A percentile compares a stretch with the other conserved stretches of the same genome.
These are phyloP conservation scores for Chaetomium sp. DNA, from an alignment of 2,329 filamentous ascomycete species.

Conservation along the genomic window DNA sequence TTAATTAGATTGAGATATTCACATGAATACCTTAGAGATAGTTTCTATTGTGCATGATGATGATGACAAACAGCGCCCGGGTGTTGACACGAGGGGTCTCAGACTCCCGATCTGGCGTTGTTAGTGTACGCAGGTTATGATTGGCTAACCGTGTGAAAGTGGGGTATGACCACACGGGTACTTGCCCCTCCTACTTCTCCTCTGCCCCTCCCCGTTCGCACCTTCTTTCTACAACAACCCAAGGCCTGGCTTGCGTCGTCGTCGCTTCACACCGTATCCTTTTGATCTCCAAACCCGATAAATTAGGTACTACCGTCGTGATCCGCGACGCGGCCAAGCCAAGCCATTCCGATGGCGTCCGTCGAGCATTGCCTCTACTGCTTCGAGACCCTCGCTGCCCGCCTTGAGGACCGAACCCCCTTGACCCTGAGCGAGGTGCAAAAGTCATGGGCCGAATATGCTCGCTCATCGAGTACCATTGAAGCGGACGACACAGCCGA, in stretches of 20 bases:
- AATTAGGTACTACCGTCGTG: not conserved
- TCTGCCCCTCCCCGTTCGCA: not conserved
- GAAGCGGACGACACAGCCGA: constrained; percentile 18
- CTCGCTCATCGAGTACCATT: constrained; percentile 18
- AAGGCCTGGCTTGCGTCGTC: constrained; percentile 8
- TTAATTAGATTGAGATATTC: too few relatives aligned
- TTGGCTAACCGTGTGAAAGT: too few relatives aligned
- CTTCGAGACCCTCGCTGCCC: constrained; percentile 78
- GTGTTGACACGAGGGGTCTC: too few relatives aligned
- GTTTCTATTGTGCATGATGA: too few relatives aligned
- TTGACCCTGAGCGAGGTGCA: constrained; percentile 64
- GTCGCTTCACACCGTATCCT: not conserved
- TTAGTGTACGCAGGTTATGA: too few relatives aligned
- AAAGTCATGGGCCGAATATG: constrained; percentile 50
- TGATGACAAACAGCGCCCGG: too few relatives aligned
- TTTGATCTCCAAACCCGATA: not conserved
- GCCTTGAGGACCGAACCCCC: constrained; percentile 63
- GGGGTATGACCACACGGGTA: too few relatives aligned
- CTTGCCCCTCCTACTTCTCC: not conserved
- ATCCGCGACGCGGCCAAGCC: constrained; percentile 11
- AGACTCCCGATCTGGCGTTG: too few relatives aligned
- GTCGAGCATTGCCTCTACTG: constrained; percentile 83
- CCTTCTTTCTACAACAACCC: not conserved
- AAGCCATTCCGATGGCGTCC: constrained; percentile 61
- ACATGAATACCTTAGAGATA: too few relatives aligned